phyloP scores from a whole-genome alignment of 2,329 filamentous ascomycete genomes.

The Escovopsis sp. region DNA sequence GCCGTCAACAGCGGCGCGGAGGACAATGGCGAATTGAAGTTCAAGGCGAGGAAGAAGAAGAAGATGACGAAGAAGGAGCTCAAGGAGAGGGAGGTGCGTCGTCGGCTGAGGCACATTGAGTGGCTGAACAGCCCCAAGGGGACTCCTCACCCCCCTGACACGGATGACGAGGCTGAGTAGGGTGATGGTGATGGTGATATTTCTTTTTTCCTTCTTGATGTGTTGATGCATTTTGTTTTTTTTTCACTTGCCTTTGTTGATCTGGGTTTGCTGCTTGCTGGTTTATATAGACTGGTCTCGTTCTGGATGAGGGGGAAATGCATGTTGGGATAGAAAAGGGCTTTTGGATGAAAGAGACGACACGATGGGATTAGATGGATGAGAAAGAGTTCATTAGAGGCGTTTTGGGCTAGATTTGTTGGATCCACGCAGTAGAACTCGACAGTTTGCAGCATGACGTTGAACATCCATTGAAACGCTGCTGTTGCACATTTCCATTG shows the following conservation, averaged over 20 bases:
- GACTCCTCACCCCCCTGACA: constrained; percentile 62
- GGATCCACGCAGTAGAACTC: no score
- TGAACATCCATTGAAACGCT: no score
- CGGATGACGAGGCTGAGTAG: constrained; percentile 52
- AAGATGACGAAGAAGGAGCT: constrained; percentile 95
- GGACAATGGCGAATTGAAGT: constrained; percentile 69
- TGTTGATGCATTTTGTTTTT: background rate
- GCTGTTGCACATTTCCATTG: no score
- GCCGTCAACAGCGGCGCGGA: constrained; percentile 70
- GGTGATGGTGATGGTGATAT: background rate
- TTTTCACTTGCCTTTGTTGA: background rate
- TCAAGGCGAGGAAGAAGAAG: constrained; percentile 86
- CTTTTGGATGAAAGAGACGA: background rate
- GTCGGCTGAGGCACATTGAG: constrained; percentile 72
- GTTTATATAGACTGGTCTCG: background rate
- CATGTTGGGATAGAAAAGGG: background rate
- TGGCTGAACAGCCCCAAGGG: constrained; percentile 80
- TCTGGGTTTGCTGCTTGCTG: background rate
- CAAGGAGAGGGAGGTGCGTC: constrained; percentile 82
- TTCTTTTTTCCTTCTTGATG: no score
- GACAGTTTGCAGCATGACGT: no score
- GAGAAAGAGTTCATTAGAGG: background rate
- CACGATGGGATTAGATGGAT: background rate
- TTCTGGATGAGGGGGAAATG: background rate
- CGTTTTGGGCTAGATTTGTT: background rate